Evolutionary conservation across 164 flowering plant species (phyloP), one percentile per base, ranked within the genome.

Genomic region (Piper betle): DNA sequence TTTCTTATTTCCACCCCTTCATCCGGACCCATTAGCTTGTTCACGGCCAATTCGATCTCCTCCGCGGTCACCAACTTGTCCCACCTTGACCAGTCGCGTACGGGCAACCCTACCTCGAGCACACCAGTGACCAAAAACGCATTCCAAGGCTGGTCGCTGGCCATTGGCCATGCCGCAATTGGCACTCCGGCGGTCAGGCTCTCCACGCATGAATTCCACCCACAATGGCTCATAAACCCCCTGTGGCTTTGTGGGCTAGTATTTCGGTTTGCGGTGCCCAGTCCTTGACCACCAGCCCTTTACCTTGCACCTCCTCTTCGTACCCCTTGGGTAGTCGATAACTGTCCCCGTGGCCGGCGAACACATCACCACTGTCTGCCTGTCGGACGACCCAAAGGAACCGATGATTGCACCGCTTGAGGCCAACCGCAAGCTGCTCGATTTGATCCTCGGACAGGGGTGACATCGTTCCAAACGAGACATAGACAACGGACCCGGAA

Each of bases 161-260:
- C 85, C 84, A 88, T 81, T 0, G 93, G 93, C 93, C 91, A 86
- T 0, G 89, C 78, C 1, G 69, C 83, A 0, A 85, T 75, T 0
- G 93, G 87, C 46, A 79, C 81, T 0, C 85, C 85, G 74, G 72
- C 66, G 40, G 69, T 68, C 17, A 82, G 59, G 60, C 79, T 74
- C 76, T 81, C 83, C 73, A 81, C 69, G 72, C 79, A 74, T 6
- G 85, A 81, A 58, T 81, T 81, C 85, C 85, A 80, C 8, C 83
- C 83, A 66, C 85, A 82, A 56, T 82, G 85, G 60, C 79, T 79
- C 79, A 82, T 58, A 73, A 82, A 80, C 41, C 86, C 84, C 84
- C 86, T 1, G 73, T 71, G 15, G 80, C 58, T 3, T 61, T 38
- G 59, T 82, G 86, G 3, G 69, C 79, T 61, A 82, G 56, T 3